Conservation (phyloP, 2,329 filamentous ascomycete species). For the Aquanectria penicillioides region DNA sequence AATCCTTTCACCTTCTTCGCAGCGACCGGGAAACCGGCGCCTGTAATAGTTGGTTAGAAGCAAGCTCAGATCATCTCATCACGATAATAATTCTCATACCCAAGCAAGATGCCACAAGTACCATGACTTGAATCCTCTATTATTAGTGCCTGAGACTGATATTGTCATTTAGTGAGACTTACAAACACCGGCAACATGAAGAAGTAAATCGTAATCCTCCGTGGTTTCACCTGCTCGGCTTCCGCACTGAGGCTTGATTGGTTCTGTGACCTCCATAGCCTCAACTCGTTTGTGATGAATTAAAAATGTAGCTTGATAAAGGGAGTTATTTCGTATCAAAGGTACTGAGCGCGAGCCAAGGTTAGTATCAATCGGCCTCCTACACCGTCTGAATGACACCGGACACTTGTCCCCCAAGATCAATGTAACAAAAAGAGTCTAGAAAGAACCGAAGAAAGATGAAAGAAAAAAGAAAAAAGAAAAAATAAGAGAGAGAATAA, state of each 20-base stretch:
- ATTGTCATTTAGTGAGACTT: slow-evolving; percentile 9
- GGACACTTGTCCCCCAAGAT: too few relatives aligned
- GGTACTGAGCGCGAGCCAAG: too few relatives aligned
- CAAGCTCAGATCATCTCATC: not conserved
- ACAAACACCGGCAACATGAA: slow-evolving; percentile 46
- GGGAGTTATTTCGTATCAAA: too few relatives aligned
- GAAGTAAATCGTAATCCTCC: slow-evolving; percentile 39
- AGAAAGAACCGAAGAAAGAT: not conserved
- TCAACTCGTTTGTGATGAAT: not conserved
- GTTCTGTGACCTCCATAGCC: not conserved
- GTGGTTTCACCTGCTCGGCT: not conserved
- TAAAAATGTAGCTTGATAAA: not conserved
- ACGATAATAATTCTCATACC: slow-evolving; percentile 23
- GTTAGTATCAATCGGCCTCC: too few relatives aligned
- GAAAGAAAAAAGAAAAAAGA: not conserved
- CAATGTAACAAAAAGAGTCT: not conserved
- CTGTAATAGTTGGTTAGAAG: slow-evolving; percentile 31
- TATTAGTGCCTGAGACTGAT: not conserved
- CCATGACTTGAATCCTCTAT: slow-evolving; percentile 33
- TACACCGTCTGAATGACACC: too few relatives aligned
- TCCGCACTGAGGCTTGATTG: slow-evolving; percentile 44
- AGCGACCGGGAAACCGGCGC: slow-evolving; percentile 62
- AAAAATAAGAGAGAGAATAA: not conserved
- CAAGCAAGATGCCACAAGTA: slow-evolving; percentile 39
- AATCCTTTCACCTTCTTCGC: slow-evolving; percentile 67